Evolutionary conservation across 73 alveolate species (phyloP).

Genomic region (Symbiodinium natans): DNA sequence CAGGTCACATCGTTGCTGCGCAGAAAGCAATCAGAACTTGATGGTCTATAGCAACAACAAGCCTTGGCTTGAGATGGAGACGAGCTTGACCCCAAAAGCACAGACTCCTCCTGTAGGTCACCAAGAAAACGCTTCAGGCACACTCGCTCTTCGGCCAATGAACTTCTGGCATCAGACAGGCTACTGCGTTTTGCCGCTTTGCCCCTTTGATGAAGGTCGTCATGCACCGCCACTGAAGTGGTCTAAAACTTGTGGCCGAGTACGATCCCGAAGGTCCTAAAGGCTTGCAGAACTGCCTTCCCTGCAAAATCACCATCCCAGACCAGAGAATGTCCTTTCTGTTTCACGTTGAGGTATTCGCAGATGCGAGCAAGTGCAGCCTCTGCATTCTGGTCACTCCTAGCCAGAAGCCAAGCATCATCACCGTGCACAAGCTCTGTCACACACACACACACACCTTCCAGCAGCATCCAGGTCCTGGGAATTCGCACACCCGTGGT

Average conservation of each 20-base stretch:
- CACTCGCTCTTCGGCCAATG: too few species aligned
- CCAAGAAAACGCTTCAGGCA: too few species aligned
- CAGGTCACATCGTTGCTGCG: neutral
- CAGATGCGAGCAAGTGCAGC: conserved; percentile 39
- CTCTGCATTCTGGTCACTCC: conserved; percentile 56
- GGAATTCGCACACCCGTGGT: neutral
- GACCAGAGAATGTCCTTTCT: neutral
- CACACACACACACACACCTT: too few species aligned
- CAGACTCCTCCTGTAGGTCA: conserved; percentile 31
- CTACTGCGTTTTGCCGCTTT: too few species aligned
- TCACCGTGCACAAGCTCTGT: too few species aligned
- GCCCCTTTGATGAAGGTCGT: too few species aligned
- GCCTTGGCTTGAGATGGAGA: conserved; percentile 47
- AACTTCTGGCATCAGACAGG: too few species aligned
- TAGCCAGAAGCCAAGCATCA: neutral
- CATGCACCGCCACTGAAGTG: too few species aligned
- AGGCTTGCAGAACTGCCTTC: neutral
- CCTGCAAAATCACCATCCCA: neutral
- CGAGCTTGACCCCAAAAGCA: conserved; percentile 55
- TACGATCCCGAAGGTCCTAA: too few species aligned
- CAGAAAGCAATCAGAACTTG: neutral
- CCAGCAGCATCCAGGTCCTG: neutral
- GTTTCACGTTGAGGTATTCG: conserved; percentile 40
- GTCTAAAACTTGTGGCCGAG: too few species aligned
- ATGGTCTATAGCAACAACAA: neutral